Evolutionary conservation across 306 rosid species (phyloP), one percentile per base, ranked within the genome.

Genomic region (Cotoneaster glaucophyllus): DNA sequence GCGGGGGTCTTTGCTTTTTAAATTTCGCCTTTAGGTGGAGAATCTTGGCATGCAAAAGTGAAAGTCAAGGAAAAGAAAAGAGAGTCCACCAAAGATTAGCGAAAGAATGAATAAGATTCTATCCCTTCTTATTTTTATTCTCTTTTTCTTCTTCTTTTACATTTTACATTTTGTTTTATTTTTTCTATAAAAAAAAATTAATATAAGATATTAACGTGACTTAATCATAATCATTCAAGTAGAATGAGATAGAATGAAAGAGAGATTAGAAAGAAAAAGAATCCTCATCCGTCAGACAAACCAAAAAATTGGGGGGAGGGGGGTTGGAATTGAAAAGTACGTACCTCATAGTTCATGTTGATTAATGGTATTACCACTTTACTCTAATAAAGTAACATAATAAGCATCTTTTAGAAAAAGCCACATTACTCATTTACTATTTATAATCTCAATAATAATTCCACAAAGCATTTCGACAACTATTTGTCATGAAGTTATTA

Each of bases 191-290:
- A 34, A 32, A n/a, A 34, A 34, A 34, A 34, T 0, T 34, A 34
- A 34, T 34, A 34, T 34, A 34, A 34, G 0, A 34, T 34, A 1
- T 1, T 34, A 34, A 34, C 8, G 2, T 34, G 2, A 34, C 0
- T 34, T 34, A 34, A 34, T 34, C 0, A 45, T 45, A 45, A 14
- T 0, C 12, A 45, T 2, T 10, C 18, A 11, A 2, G 18, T 14
- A 45, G 1, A 45, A 4, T 0, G 1, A 45, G 4, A 45, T 0
- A 14, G 0, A 45, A 45, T 0, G 0, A 0, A 10, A 45, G 0
- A 45, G 0, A 48, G 5, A 37, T 7, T 37, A 37, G 0, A n/a
- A n/a, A 2, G 0, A 0, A 0, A 37, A 37, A 37, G 2, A n/a
- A 37, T 37, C 10, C 0, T 7, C 2, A 0, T 37, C 41, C 10